A percentile compares a stretch with the other conserved stretches of the same genome.
phyloP scores from a whole-genome alignment of 768 basidiomycete species.

The Lentinus tigrinus region DNA sequence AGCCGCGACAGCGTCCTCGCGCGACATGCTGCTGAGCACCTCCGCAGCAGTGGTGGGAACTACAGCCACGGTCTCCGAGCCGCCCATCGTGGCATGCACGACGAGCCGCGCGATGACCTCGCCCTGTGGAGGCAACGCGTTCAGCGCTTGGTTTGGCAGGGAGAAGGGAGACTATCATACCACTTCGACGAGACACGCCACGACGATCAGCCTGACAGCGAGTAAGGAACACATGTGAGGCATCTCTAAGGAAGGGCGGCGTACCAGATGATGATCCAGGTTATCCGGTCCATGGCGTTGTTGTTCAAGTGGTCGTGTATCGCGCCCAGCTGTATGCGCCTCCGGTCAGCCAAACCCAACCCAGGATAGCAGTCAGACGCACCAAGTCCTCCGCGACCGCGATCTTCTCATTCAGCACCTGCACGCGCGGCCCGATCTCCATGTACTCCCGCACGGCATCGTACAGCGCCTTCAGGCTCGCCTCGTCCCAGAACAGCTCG shows the following conservation, averaged over 20 bases:
- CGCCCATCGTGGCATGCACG: slow-evolving; percentile 56
- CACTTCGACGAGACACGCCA: slow-evolving; percentile 85
- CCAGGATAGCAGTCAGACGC: no score
- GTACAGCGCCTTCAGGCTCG: slow-evolving; percentile 84
- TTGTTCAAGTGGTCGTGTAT: slow-evolving; percentile 94
- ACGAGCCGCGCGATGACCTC: slow-evolving; percentile 77
- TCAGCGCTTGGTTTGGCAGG: not conserved
- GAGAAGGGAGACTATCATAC: slow-evolving; percentile 39
- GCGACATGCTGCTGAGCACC: slow-evolving; percentile 12
- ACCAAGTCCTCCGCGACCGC: slow-evolving; percentile 88
- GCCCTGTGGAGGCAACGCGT: slow-evolving; percentile 45
- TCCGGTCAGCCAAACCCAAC: not conserved
- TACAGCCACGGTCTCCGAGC: not conserved
- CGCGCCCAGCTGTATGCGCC: slow-evolving; percentile 63
- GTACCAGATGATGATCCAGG: slow-evolving; percentile 72
- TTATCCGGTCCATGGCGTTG: slow-evolving; percentile 87
- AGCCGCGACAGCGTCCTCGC: slow-evolving; percentile 16
- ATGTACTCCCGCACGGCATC: slow-evolving; percentile 94
- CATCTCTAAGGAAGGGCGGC: slow-evolving; percentile 23
- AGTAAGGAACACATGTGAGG: slow-evolving; percentile 13
- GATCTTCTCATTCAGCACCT: slow-evolving; percentile 85
- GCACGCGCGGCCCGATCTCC: slow-evolving; percentile 83
- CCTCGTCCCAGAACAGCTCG: slow-evolving; percentile 94
- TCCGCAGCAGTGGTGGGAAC: slow-evolving; percentile 8
- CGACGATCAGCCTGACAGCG: slow-evolving; percentile 73